These are phyloP conservation scores for Ustilago crameri DNA, from an alignment of 1,284 basidiomycete genomes.

Conservation along the genomic window DNA sequence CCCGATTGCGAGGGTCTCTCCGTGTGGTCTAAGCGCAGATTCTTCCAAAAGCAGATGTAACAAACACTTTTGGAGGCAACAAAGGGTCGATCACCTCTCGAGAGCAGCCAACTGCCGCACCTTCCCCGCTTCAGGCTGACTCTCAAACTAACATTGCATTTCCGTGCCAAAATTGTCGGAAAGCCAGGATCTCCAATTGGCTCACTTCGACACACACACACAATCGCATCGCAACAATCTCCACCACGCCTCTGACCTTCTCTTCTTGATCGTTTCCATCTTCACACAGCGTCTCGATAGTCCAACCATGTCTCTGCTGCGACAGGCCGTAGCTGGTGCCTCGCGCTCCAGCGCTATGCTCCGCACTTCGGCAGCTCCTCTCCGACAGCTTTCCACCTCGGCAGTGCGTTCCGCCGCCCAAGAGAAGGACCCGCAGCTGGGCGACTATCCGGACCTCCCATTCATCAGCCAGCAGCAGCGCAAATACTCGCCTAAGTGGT, in stretches of 20 bases:
- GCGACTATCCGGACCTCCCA: slow-evolving; percentile 65
- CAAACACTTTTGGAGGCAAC: too few species aligned
- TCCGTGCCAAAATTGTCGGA: not conserved
- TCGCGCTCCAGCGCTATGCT: slow-evolving; percentile 32
- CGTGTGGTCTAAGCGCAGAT: slow-evolving; percentile 17
- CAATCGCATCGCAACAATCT: slow-evolving; percentile 25
- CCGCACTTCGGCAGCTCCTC: slow-evolving; percentile 12
- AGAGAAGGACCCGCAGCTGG: slow-evolving; percentile 64
- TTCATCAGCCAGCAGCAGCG: slow-evolving; percentile 57
- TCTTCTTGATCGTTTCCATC: not conserved
- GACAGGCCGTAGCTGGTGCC: slow-evolving; percentile 32
- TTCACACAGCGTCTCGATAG: not conserved
- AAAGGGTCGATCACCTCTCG: slow-evolving; percentile 17
- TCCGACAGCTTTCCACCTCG: slow-evolving; percentile 38
- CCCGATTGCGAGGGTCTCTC: not conserved
- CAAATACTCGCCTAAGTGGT: slow-evolving; percentile 63
- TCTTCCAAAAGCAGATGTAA: too few species aligned
- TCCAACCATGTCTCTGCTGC: slow-evolving; percentile 45
- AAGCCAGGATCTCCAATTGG: not conserved
- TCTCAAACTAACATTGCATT: slow-evolving; percentile 15
- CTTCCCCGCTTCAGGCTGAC: not conserved
- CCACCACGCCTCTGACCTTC: not conserved
- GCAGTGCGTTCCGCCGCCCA: slow-evolving; percentile 12
- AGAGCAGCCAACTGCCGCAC: too few species aligned
- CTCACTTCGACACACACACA: not conserved